Evolutionary conservation across 345 rosid species (phyloP).

Genomic region (Eucalyptus coolabah): DNA sequence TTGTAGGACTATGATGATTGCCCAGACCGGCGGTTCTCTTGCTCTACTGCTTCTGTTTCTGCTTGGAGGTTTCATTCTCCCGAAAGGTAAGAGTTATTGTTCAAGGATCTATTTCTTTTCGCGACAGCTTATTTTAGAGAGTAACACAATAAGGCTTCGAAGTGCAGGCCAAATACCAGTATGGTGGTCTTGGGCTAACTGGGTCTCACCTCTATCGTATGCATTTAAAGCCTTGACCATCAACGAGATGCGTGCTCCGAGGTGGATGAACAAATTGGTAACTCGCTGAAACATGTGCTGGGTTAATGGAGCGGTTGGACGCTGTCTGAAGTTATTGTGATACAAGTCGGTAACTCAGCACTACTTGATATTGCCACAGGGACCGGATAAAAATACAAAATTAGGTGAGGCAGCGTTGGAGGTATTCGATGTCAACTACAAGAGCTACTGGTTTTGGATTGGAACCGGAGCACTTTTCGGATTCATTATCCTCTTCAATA

Average conservation of each 20-base stretch:
- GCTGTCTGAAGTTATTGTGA: neutral
- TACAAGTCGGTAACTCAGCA: neutral
- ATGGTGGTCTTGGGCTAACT: constrained; percentile 91
- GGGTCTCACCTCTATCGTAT: constrained; percentile 85
- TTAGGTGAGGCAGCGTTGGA: constrained; percentile 52
- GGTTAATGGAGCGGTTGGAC: neutral
- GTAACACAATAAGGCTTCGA: neutral
- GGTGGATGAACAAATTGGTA: constrained; percentile 77
- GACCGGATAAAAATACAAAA: constrained; percentile 28
- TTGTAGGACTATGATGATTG: neutral
- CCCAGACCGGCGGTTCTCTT: neutral
- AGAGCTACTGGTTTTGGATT: constrained; percentile 79
- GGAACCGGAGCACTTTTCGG: constrained; percentile 50
- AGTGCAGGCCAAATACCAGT: constrained; percentile 51
- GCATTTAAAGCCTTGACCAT: constrained; percentile 53
- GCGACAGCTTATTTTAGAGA: neutral
- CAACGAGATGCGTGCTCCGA: constrained; percentile 67
- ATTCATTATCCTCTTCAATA: constrained; percentile 58
- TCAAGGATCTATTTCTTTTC: neutral
- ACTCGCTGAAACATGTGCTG: neutral
- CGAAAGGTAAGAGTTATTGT: constrained; percentile 27
- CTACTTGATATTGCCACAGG: constrained; percentile 11
- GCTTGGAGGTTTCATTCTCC: constrained; percentile 82
- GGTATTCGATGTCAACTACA: constrained; percentile 24
- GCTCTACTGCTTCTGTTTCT: neutral